These are phyloP conservation scores for Leucosporidium creatinivorum DNA, from an alignment of 768 basidiomycete genomes.

Conservation along the genomic window DNA sequence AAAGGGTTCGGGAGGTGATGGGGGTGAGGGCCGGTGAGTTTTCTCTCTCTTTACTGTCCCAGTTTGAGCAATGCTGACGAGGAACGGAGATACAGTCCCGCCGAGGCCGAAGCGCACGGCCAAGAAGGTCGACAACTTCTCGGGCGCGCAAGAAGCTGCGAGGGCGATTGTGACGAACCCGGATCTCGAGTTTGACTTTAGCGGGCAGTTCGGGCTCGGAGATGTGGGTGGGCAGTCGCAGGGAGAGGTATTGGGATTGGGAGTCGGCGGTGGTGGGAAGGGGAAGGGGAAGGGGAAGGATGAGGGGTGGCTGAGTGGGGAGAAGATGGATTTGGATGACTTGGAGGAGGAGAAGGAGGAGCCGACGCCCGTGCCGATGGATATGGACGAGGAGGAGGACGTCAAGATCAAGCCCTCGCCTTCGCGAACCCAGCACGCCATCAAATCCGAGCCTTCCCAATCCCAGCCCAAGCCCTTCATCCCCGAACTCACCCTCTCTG, in stretches of 20 bases:
- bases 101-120: slow-evolving; percentile 31
- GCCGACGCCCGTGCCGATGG: slow-evolving; percentile 15
- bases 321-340: background rate
- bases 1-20: slow-evolving; percentile 58
- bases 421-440: background rate
- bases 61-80: slow-evolving; percentile 11
- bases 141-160: slow-evolving; percentile 4
- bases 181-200: slow-evolving; percentile 8
- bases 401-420: background rate
- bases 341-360: background rate
- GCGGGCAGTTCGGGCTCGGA: slow-evolving; percentile 3
- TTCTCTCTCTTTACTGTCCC: background rate
- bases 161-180: slow-evolving; percentile 3
- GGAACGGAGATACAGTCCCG: slow-evolving; percentile 35
- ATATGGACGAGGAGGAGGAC: background rate
- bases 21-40: slow-evolving; percentile 67
- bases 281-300: too few species aligned
- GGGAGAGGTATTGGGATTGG: background rate
- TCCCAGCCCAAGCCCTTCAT: background rate
- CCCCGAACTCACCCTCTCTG: slow-evolving; percentile 44
- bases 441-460: background rate
- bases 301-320: too few species aligned
- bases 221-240: background rate
- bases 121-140: slow-evolving; percentile 19
- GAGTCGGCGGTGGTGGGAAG: too few species aligned